These are phyloP conservation scores for Magnolia sinica DNA, from an alignment of 164 flowering plant species.

Conservation along the genomic window DNA sequence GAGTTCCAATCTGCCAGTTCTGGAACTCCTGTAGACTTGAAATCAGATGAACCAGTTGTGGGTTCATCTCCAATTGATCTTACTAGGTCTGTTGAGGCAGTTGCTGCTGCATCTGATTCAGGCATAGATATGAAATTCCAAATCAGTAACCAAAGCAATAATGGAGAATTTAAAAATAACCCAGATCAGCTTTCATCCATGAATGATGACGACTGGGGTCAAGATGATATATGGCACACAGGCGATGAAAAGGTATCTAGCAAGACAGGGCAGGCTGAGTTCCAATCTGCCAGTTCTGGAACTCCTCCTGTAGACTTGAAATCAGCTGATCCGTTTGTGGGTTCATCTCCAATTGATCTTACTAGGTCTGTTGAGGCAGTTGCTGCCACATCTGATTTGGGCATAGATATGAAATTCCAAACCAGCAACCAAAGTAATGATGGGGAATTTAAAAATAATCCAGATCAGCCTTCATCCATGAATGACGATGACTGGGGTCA, in stretches of 20 bases:
- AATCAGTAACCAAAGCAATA: not conserved
- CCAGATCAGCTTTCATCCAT: constrained; percentile 20
- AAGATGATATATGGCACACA: constrained; percentile 31
- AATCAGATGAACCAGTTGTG: constrained; percentile 28
- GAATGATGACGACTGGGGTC: constrained; percentile 22
- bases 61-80: constrained; percentile 24
- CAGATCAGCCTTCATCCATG: constrained; percentile 19
- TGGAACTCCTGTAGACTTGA: constrained; percentile 21
- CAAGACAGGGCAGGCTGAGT: constrained; percentile 32
- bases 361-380: constrained; percentile 29
- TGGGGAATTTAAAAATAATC: constrained; percentile 12
- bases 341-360: constrained; percentile 20
- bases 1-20: constrained; percentile 53
- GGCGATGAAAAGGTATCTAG: constrained; percentile 8
- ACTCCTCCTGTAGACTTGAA: constrained; percentile 18
- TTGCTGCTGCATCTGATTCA: constrained; percentile 16
- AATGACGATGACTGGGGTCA: constrained; percentile 22
- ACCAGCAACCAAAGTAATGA: not conserved
- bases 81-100: constrained; percentile 30
- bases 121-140: constrained; percentile 13
- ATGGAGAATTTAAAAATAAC: constrained; percentile 17
- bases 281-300: constrained; percentile 47
- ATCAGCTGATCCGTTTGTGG: constrained; percentile 29
- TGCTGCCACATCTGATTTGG: constrained; percentile 17
- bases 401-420: constrained; percentile 11